phyloP scores from a whole-genome alignment of 176 grass and related monocot genomes.

The Typha latifolia region DNA sequence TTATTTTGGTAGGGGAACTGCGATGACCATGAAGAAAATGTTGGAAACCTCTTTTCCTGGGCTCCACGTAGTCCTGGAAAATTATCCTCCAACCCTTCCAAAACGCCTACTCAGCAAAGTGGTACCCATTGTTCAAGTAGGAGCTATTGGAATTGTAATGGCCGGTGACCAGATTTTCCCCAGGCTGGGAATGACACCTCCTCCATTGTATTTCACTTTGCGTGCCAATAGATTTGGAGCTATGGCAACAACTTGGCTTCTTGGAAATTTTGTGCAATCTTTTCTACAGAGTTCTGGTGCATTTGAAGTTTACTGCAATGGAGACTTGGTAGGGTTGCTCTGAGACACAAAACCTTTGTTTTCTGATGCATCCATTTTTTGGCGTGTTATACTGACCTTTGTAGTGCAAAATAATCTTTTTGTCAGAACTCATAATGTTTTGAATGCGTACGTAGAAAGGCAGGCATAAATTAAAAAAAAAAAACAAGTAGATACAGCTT shows the following conservation, averaged over 20 bases:
- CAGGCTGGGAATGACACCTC: conserved; percentile 83
- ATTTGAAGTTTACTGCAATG: conserved; percentile 94
- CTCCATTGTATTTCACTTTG: conserved; percentile 69
- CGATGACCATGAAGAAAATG: conserved; percentile 82
- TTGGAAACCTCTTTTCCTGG: conserved; percentile 77
- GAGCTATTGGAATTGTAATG: conserved; percentile 68
- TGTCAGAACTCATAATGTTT: background rate
- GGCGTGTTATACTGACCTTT: background rate
- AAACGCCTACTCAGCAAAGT: conserved; percentile 71
- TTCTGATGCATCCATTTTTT: background rate
- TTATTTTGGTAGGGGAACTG: conserved; percentile 62
- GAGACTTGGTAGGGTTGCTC: conserved; percentile 64
- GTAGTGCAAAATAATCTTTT: background rate
- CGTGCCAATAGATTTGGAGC: conserved; percentile 95
- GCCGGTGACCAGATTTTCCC: conserved; percentile 94
- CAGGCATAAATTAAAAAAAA: too few species aligned
- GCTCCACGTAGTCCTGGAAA: conserved; percentile 68
- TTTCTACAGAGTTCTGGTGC: conserved; percentile 90
- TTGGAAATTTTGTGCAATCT: conserved; percentile 80
- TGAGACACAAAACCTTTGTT: background rate
- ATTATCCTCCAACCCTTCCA: conserved; percentile 83
- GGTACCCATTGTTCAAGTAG: conserved; percentile 83
- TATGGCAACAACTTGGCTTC: conserved; percentile 75
- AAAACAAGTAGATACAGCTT: too few species aligned
- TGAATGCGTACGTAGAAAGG: too few species aligned